These are phyloP conservation scores for Nicotiana otophora DNA, from an alignment of 257 asterid species.

Conservation along the genomic window DNA sequence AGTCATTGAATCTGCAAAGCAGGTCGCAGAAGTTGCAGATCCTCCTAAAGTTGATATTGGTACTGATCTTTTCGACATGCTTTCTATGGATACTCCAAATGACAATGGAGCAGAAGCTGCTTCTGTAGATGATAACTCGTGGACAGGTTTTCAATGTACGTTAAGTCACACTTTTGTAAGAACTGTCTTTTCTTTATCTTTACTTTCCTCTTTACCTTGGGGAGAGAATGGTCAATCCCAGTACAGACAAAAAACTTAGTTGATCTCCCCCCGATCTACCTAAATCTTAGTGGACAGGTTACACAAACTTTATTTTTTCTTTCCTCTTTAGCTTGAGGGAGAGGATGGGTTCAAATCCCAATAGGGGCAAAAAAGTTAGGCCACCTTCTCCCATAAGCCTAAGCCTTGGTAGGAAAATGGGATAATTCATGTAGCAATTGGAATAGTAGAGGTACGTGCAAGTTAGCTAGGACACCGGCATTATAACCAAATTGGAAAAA, in stretches of 20 bases:
- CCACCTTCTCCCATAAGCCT: neutral
- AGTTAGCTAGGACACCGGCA: neutral
- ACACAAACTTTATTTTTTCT: neutral
- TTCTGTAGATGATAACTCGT: slow-evolving; percentile 59
- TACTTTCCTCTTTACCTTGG: neutral
- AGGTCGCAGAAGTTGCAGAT: slow-evolving; percentile 38
- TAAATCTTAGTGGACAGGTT: neutral
- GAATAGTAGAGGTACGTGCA: neutral
- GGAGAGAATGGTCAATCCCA: slow-evolving; percentile 1
- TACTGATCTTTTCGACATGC: slow-evolving; percentile 86
- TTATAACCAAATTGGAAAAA: neutral
- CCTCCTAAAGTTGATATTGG: slow-evolving; percentile 80
- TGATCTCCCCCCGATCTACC: neutral
- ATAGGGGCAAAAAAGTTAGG: neutral
- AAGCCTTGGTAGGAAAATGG: neutral
- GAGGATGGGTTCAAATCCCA: neutral
- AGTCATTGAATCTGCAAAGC: slow-evolving; percentile 43
- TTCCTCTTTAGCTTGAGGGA: slow-evolving; percentile 1
- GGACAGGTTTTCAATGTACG: slow-evolving; percentile 96
- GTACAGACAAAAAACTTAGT: neutral
- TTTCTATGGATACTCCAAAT: slow-evolving; percentile 62
- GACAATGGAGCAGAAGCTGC: slow-evolving; percentile 44
- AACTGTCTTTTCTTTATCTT: neutral
- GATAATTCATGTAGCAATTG: neutral
- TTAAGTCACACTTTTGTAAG: slow-evolving; percentile 9